These are phyloP conservation scores for Pyrenochaeta sp. DNA, from an alignment of 2,329 filamentous ascomycete species.

Conservation along the genomic window DNA sequence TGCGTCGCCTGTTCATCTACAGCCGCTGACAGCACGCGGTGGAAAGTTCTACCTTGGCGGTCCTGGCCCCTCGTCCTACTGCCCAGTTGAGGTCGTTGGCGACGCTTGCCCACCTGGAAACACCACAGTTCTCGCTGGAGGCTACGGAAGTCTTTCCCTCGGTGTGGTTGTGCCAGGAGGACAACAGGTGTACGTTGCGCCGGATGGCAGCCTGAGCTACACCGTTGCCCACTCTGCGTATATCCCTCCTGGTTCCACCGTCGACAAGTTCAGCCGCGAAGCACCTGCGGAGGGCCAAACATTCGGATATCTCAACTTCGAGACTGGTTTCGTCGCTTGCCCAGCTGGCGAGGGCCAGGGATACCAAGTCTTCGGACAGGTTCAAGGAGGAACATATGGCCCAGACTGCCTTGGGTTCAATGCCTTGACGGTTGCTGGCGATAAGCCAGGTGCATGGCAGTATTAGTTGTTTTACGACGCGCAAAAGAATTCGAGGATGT, in stretches of 20 bases:
- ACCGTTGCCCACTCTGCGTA: slow-evolving; percentile 62
- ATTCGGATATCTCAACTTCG: slow-evolving; percentile 38
- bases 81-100: slow-evolving; percentile 50
- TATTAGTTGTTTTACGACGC: slow-evolving; percentile 31
- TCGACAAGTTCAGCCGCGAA: slow-evolving; percentile 57
- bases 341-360: slow-evolving; percentile 29
- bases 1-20: slow-evolving; percentile 59
- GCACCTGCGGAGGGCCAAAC: slow-evolving; percentile 18
- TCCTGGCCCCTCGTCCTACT: slow-evolving; percentile 55
- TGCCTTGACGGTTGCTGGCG: slow-evolving; percentile 37
- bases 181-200: slow-evolving; percentile 65
- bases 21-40: slow-evolving; percentile 56
- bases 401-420: slow-evolving; percentile 46
- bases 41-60: slow-evolving; percentile 60
- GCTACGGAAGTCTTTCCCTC: slow-evolving; percentile 42
- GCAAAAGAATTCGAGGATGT: background rate
- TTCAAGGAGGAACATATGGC: slow-evolving; percentile 23
- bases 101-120: slow-evolving; percentile 57
- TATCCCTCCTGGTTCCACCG: slow-evolving; percentile 60
- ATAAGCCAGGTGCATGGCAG: slow-evolving; percentile 43
- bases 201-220: slow-evolving; percentile 63
- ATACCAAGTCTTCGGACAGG: slow-evolving; percentile 45
- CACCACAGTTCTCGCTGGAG: slow-evolving; percentile 55
- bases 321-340: slow-evolving; percentile 45
- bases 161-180: slow-evolving; percentile 67